Evolutionary conservation across 1,284 basidiomycete species (phyloP).

Genomic region (Vanrija sp.): DNA sequence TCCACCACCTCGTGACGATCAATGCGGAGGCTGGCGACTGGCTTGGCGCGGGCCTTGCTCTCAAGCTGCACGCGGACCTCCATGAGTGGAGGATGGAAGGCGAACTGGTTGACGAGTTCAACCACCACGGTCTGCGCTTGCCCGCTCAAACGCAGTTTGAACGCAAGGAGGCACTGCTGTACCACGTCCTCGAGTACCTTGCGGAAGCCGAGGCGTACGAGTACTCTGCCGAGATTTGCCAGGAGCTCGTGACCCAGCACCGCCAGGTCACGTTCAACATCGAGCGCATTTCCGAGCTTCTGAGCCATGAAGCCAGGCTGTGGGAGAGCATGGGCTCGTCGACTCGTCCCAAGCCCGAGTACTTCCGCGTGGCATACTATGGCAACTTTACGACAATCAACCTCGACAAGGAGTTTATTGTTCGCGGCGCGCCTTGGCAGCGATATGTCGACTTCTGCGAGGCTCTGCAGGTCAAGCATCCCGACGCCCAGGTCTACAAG

Average conservation of each 20-base stretch:
- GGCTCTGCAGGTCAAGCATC: conserved; percentile 86
- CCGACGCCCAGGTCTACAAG: conserved; percentile 75
- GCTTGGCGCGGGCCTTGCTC: conserved; percentile 84
- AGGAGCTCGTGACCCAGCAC: conserved; percentile 80
- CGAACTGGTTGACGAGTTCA: conserved; percentile 72
- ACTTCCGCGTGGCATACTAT: conserved; percentile 69
- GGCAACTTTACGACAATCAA: conserved; percentile 41
- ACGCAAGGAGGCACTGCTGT: conserved; percentile 83
- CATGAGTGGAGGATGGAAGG: conserved; percentile 81
- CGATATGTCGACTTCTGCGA: conserved; percentile 60
- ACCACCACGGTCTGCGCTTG: conserved; percentile 65
- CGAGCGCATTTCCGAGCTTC: conserved; percentile 73
- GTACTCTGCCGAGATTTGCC: conserved; percentile 85
- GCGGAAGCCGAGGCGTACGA: conserved; percentile 96
- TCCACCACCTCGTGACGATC: conserved; percentile 85
- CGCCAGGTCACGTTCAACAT: conserved; percentile 84
- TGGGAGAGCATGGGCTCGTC: conserved; percentile 78
- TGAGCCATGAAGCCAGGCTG: conserved; percentile 75
- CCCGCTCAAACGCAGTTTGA: conserved; percentile 92
- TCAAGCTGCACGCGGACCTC: conserved; percentile 89
- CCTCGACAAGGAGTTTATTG: conserved; percentile 46
- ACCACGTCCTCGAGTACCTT: conserved; percentile 80
- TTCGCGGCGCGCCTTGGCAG: conserved; percentile 39
- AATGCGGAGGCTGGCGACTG: conserved; percentile 83
- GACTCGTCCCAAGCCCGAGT: conserved; percentile 79